phyloP scores from a whole-genome alignment of 2,329 filamentous ascomycete genomes.

The Pseudophaeomoniella oleicola region DNA sequence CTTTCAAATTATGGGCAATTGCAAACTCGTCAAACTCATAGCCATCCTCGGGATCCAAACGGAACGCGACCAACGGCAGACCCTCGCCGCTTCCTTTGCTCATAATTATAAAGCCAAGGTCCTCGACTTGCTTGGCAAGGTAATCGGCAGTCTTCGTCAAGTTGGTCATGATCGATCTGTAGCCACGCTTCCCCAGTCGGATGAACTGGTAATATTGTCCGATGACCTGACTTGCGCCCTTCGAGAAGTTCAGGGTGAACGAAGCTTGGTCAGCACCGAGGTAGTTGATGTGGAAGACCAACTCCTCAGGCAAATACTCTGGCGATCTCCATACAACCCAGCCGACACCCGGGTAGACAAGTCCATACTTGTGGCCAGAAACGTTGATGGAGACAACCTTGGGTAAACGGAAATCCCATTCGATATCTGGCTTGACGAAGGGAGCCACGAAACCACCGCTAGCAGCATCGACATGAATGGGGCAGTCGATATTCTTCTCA shows the following conservation, averaged over 20 bases:
- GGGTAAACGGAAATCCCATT: conserved; percentile 85
- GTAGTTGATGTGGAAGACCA: conserved; percentile 99
- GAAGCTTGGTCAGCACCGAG: conserved; percentile 88
- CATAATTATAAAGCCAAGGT: conserved; percentile 76
- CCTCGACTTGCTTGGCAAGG: conserved; percentile 56
- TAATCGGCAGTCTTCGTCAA: conserved; percentile 83
- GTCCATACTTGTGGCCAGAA: conserved; percentile 76
- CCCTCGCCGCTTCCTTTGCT: conserved; percentile 62
- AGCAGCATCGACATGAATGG: conserved; percentile 89
- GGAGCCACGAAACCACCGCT: conserved; percentile 87
- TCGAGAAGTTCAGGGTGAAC: conserved; percentile 95
- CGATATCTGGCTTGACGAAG: conserved; percentile 68
- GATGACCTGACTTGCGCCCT: conserved; percentile 86
- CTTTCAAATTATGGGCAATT: conserved; percentile 70
- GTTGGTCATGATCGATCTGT: conserved; percentile 87
- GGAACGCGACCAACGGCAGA: conserved; percentile 81
- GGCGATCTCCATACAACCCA: conserved; percentile 84
- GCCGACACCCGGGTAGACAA: conserved; percentile 78
- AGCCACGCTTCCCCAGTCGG: conserved; percentile 82
- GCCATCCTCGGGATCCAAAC: conserved; percentile 44
- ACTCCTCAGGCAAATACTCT: conserved; percentile 72
- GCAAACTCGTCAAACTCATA: conserved; percentile 60
- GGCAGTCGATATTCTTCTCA: conserved; percentile 58
- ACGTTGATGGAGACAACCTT: conserved; percentile 90
- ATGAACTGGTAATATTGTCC: conserved; percentile 97